phyloP scores from a whole-genome alignment of 106 monocot genomes.

The Phalaenopsis aphrodite region DNA sequence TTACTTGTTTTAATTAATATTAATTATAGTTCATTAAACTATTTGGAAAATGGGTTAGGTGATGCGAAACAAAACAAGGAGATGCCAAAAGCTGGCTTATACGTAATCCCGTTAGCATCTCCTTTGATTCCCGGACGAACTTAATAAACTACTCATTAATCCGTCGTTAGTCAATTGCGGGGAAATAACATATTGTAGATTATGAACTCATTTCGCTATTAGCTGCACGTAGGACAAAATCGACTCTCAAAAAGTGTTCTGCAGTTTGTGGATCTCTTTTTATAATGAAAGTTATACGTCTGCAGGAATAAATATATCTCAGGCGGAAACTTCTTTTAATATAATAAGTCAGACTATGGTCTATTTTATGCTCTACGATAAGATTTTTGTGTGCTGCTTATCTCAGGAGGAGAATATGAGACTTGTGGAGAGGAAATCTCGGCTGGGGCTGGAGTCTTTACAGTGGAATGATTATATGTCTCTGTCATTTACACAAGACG shows the following conservation, averaged over 20 bases:
- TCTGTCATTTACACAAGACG: slow-evolving; percentile 80
- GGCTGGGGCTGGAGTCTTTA: slow-evolving; percentile 26
- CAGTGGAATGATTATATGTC: slow-evolving; percentile 83
- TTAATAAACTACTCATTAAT: background rate
- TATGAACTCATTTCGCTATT: too few species aligned
- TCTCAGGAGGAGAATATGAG: slow-evolving; percentile 79
- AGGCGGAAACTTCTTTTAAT: too few species aligned
- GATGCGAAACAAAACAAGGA: background rate
- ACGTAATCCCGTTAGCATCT: background rate
- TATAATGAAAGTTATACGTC: too few species aligned
- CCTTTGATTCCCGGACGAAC: background rate
- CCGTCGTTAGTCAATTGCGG: too few species aligned
- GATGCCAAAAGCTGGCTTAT: background rate
- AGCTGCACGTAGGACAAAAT: too few species aligned
- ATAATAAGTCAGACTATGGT: too few species aligned
- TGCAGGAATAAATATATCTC: too few species aligned
- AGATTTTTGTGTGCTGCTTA: background rate
- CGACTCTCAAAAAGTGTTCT: too few species aligned
- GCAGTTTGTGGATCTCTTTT: too few species aligned
- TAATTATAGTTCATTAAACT: too few species aligned
- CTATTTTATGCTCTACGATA: too few species aligned
- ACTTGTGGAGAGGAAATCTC: slow-evolving; percentile 31
- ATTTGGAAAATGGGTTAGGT: background rate
- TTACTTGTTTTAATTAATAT: background rate
- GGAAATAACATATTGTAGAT: too few species aligned